A percentile compares a stretch with the other conserved stretches of the same genome.
Evolutionary conservation across 1,139 yeast genomes (phyloP).

Genomic region (Pneumocystis carinii): DNA sequence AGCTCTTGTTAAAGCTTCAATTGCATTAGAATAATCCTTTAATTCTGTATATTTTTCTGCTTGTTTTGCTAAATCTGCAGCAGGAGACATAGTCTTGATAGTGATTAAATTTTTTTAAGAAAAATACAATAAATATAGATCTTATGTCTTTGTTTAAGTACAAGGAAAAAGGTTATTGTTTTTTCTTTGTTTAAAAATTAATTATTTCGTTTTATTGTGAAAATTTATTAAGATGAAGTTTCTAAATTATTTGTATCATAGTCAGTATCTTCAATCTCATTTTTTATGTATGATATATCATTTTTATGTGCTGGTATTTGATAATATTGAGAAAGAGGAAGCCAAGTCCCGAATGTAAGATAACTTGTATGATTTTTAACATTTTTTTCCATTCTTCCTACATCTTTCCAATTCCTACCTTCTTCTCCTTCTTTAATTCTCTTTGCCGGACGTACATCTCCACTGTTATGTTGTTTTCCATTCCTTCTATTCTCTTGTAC

Average conservation of each 20-base stretch:
- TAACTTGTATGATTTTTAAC: conserved; percentile 89
- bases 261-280: background rate
- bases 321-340: background rate
- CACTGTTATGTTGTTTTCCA: conserved; percentile 27
- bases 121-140: no score
- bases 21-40: conserved; percentile 1
- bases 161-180: no score
- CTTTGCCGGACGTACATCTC: conserved; percentile 19
- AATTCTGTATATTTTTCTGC: background rate
- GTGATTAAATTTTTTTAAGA: no score
- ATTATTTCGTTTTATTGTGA: no score
- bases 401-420: conserved; percentile 63
- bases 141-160: no score
- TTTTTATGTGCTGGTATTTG: background rate
- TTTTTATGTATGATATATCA: background rate
- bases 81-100: background rate
- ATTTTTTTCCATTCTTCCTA: conserved; percentile 69
- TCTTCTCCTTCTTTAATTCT: conserved; percentile 79
- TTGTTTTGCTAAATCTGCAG: background rate
- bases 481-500: conserved; percentile 62
- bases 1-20: conserved; percentile 7
- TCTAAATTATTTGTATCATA: background rate
- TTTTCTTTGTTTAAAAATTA: no score
- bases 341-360: conserved; percentile 58
- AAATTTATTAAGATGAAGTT: no score